These are phyloP conservation scores for Prillingera fragicola DNA, from an alignment of 1,284 basidiomycete species.

Conservation along the genomic window DNA sequence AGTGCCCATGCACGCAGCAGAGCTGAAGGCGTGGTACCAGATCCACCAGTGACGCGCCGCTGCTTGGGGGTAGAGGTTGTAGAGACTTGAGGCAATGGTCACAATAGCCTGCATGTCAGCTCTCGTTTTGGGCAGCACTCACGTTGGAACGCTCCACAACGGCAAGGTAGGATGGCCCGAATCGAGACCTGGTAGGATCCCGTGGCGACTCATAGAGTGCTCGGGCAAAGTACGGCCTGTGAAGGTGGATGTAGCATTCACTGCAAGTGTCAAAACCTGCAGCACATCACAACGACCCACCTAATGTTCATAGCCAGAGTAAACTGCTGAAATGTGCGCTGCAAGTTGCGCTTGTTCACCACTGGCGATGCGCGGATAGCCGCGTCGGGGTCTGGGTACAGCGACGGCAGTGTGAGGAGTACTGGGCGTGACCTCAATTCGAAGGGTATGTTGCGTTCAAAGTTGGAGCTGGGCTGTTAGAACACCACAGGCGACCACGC, in stretches of 20 bases:
- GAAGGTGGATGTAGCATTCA: slow-evolving; percentile 12
- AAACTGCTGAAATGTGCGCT: slow-evolving; percentile 6
- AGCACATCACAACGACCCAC: background rate
- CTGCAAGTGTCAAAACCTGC: slow-evolving; percentile 12
- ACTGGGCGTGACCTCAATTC: slow-evolving; percentile 11
- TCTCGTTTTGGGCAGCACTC: background rate
- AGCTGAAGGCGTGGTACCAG: slow-evolving; percentile 4
- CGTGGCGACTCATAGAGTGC: slow-evolving; percentile 10
- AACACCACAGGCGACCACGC: background rate
- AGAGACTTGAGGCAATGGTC: slow-evolving; percentile 7
- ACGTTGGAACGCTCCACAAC: slow-evolving; percentile 17
- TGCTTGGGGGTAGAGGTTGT: slow-evolving; percentile 4
- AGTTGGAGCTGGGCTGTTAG: background rate
- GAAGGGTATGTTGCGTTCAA: slow-evolving; percentile 10
- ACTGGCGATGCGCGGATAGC: slow-evolving; percentile 1
- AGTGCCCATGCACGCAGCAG: slow-evolving; percentile 4
- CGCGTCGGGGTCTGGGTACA: slow-evolving; percentile 4
- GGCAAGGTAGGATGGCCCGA: slow-evolving; percentile 13
- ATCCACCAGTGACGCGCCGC: slow-evolving; percentile 6
- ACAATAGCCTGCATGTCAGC: slow-evolving; percentile 11
- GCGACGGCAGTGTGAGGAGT: slow-evolving; percentile 1
- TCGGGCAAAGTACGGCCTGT: slow-evolving; percentile 15
- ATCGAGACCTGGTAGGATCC: slow-evolving; percentile 8
- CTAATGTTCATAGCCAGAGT: background rate
- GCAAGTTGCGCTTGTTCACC: slow-evolving; percentile 8